Evolutionary conservation across 352 stramenopile species (phyloP).

Genomic region (Pythium sukuiense): DNA sequence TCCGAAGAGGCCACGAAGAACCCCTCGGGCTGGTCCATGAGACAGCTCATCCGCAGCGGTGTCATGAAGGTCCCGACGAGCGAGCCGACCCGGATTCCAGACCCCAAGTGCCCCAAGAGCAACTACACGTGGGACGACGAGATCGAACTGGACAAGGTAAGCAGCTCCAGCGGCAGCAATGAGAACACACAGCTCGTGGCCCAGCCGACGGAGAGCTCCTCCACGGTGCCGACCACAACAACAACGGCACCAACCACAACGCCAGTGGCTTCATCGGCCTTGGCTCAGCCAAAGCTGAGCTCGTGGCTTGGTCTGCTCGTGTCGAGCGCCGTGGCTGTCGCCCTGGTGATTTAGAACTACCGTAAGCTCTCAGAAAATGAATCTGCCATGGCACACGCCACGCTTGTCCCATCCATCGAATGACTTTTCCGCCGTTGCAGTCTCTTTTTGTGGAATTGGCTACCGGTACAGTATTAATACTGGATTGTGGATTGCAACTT

Average conservation of each 20-base stretch:
- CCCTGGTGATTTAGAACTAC: neutral
- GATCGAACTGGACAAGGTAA: neutral
- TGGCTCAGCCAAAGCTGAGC: neutral
- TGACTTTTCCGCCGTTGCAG: too few species aligned
- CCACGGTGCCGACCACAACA: neutral
- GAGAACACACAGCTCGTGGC: neutral
- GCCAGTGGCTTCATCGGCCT: neutral
- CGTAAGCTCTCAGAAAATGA: neutral
- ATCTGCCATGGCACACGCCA: neutral
- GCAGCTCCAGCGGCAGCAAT: neutral
- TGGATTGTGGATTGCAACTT: too few species aligned
- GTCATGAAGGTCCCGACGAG: constrained; percentile 17
- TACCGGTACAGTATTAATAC: too few species aligned
- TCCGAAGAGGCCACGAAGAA: constrained; percentile 23
- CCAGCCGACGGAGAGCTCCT: neutral
- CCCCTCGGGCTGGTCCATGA: constrained; percentile 29
- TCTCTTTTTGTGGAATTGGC: too few species aligned
- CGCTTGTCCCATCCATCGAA: too few species aligned
- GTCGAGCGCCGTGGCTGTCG: neutral
- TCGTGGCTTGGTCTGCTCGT: neutral
- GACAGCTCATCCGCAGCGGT: constrained; percentile 24
- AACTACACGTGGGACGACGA: neutral
- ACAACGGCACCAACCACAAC: too few species aligned
- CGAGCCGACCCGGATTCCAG: constrained; percentile 8
- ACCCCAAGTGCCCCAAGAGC: constrained; percentile 19